Base-by-base conservation (phyloP, 129 eudicot genomes). In the Silybum marianum region DNA sequence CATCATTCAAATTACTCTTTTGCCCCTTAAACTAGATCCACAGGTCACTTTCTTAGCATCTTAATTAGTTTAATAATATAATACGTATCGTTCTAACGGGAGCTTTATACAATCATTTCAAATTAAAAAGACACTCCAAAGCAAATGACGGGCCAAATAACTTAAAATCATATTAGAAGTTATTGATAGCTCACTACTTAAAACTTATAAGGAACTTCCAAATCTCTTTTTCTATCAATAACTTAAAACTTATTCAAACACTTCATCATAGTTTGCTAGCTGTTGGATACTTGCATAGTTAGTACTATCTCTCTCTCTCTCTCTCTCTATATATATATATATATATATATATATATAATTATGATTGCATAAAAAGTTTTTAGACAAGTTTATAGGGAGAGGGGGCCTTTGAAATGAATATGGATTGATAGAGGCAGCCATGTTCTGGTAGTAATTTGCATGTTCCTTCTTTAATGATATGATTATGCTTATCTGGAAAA, bases 341-440 rank as follows among this genome's bases (percentile, higher is more conserved):
- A 28, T 28, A 28, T 28, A 28, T 28, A 28, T 28, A 28, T 28
- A 28, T 28, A n/a, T n/a, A 34, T 1, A 63, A 38, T 39, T 22
- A 54, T 63, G 69, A 62, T 76, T 21, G 34, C 4, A 34, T 62
- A 24, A 9, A 65, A 77, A 38, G 13, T 30, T 46, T 58, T 1
- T 72, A 63, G 73, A 72, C 78, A 80, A 18, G 73, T 32, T 66
- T 22, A 51, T 32, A 70, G 79, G 9, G 42, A 8, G 42, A 9
- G 40, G 46, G 85, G 80, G 67, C 75, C 69, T 46, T 62, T 74
- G 54, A 69, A 73, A 63, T 65, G 78, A 65, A 72, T 67, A 81
- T 73, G 73, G 51, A 80, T 60, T 80, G 84, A 79, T 79, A 62
- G 79, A 63, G 79, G 77, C 80, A 74, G 69, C 85, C 80, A 82